These are phyloP conservation scores for Fraxinus sp. DNA, from an alignment of 305 asterid species.

Conservation along the genomic window DNA sequence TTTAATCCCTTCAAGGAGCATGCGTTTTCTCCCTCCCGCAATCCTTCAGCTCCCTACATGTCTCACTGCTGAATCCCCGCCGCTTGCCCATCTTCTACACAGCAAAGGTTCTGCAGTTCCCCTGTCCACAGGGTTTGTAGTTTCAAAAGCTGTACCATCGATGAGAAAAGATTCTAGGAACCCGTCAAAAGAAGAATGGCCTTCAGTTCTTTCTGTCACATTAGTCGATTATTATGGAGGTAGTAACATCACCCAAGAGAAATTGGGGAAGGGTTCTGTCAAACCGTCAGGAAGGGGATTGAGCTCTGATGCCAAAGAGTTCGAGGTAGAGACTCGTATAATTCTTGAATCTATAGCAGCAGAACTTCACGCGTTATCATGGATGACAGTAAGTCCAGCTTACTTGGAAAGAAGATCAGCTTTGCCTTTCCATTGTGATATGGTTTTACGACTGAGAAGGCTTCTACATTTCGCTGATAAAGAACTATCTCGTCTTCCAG, in stretches of 20 bases:
- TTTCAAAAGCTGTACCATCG: slow-evolving; percentile 89
- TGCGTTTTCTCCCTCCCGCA: slow-evolving; percentile 87
- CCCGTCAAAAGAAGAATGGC: slow-evolving; percentile 89
- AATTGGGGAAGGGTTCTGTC: slow-evolving; percentile 45
- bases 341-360: slow-evolving; percentile 82
- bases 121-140: slow-evolving; percentile 82
- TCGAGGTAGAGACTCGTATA: slow-evolving; percentile 63
- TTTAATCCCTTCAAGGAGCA: slow-evolving; percentile 82
- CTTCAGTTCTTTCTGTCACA: slow-evolving; percentile 68
- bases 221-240: slow-evolving; percentile 56
- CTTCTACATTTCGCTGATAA: slow-evolving; percentile 93
- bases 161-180: slow-evolving; percentile 68
- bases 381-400: slow-evolving; percentile 95
- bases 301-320: slow-evolving; percentile 58
- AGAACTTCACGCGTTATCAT: slow-evolving; percentile 89
- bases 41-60: slow-evolving; percentile 90
- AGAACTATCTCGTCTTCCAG: slow-evolving; percentile 74
- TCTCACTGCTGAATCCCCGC: slow-evolving; percentile 97
- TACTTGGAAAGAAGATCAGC: slow-evolving; percentile 88
- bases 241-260: slow-evolving; percentile 56
- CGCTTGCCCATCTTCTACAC: slow-evolving; percentile 93
- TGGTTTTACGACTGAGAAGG: slow-evolving; percentile 86
- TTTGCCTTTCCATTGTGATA: slow-evolving; percentile 92
- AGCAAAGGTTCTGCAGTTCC: slow-evolving; percentile 98
- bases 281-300: slow-evolving; percentile 60